phyloP scores from a whole-genome alignment of 495 filamentous ascomycete genomes.

The Talaromyces adpressus region DNA sequence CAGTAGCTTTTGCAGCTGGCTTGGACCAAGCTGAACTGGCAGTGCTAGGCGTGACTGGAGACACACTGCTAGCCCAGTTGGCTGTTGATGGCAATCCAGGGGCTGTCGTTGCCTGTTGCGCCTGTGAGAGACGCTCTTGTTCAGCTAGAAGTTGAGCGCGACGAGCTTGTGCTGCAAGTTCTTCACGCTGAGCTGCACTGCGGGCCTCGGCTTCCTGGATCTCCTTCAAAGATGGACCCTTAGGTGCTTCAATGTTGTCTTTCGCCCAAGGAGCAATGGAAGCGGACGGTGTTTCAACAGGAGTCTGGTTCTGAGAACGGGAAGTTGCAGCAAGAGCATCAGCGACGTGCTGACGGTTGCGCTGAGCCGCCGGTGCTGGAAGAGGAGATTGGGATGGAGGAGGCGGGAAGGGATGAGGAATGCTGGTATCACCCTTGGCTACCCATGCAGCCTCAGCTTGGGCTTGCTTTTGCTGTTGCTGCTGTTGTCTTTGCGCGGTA shows the following conservation, averaged over 20 bases:
- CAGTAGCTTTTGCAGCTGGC: slow-evolving; percentile 53
- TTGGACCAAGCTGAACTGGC: slow-evolving; percentile 54
- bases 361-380: slow-evolving; percentile 79
- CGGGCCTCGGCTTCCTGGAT: slow-evolving; percentile 94
- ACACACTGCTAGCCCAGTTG: slow-evolving; percentile 78
- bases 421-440: slow-evolving; percentile 46
- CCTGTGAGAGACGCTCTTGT: slow-evolving; percentile 72
- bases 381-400: slow-evolving; percentile 68
- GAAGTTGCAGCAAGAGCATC: slow-evolving; percentile 67
- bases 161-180: slow-evolving; percentile 71
- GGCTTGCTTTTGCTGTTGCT: slow-evolving; percentile 27
- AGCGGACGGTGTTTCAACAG: slow-evolving; percentile 49
- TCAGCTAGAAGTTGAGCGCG: slow-evolving; percentile 61
- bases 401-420: slow-evolving; percentile 75
- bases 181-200: slow-evolving; percentile 87
- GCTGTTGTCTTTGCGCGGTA: slow-evolving; percentile 44
- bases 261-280: slow-evolving; percentile 93
- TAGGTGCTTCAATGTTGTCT: slow-evolving; percentile 67
- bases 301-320: slow-evolving; percentile 71
- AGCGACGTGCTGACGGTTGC: slow-evolving; percentile 74
- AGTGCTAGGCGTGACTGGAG: slow-evolving; percentile 50
- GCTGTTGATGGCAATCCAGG: slow-evolving; percentile 81
- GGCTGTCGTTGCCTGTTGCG: slow-evolving; percentile 48
- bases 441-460: slow-evolving; percentile 53
- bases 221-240: slow-evolving; percentile 89